Evolutionary conservation across 768 basidiomycete species (phyloP).

Genomic region (Termitomyces sp.): DNA sequence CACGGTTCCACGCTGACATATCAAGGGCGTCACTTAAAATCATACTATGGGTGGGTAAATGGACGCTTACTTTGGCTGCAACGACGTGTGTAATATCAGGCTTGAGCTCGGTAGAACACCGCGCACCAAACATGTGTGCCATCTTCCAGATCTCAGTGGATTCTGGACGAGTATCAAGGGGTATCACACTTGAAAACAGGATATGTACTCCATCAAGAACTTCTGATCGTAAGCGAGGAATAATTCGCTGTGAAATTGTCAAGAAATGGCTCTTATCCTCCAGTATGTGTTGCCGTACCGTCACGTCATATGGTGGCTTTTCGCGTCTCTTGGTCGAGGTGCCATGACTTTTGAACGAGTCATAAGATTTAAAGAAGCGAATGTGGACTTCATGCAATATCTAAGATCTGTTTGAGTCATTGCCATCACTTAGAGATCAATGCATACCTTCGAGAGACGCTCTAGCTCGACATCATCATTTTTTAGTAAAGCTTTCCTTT

Average conservation of each 20-base stretch:
- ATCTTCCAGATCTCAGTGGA: conserved; percentile 80
- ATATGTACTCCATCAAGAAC: conserved; percentile 79
- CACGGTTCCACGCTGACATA: conserved; percentile 70
- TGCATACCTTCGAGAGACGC: conserved; percentile 66
- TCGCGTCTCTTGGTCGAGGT: conserved; percentile 20
- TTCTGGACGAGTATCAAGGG: conserved; percentile 78
- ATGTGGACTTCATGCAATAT: conserved; percentile 77
- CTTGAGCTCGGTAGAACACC: conserved; percentile 64
- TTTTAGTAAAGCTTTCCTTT: conserved; percentile 75
- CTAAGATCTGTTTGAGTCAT: conserved; percentile 30
- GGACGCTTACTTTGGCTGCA: conserved; percentile 65
- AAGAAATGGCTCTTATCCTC: not conserved
- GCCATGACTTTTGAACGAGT: conserved; percentile 30
- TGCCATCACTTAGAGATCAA: not conserved
- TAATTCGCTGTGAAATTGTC: conserved; percentile 56
- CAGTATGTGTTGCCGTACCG: conserved; percentile 41
- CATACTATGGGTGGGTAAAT: not conserved
- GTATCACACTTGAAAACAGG: conserved; percentile 93
- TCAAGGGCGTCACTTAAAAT: not conserved
- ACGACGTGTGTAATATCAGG: conserved; percentile 82
- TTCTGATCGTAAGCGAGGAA: conserved; percentile 69
- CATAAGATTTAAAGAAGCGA: conserved; percentile 69
- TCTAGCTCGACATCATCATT: conserved; percentile 82
- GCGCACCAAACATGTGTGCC: conserved; percentile 86
- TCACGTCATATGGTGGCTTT: conserved; percentile 59